A percentile compares a stretch with the other conserved stretches of the same genome.
phyloP scores from a whole-genome alignment of 1,139 yeast genomes.

The Geotrichum histeridarum region DNA sequence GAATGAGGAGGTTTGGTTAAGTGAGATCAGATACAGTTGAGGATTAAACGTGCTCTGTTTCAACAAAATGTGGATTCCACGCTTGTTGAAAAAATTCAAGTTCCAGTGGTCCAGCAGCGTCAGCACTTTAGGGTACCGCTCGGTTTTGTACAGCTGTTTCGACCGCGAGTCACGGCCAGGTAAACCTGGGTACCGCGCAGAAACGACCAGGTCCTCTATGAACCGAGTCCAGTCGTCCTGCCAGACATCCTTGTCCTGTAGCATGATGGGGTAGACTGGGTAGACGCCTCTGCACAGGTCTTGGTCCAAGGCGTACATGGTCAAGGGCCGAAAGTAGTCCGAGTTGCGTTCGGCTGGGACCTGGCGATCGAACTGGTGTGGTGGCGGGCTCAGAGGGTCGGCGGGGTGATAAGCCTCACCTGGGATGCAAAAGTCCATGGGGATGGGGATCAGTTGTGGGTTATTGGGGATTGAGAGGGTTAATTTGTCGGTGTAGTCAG shows the following conservation, averaged over 20 bases:
- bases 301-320: not conserved
- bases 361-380: slow-evolving; percentile 3
- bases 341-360: not conserved
- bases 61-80: slow-evolving; percentile 3
- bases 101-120: slow-evolving; percentile 1
- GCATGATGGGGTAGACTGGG: slow-evolving; percentile 9
- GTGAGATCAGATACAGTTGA: not conserved
- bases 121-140: slow-evolving; percentile 9
- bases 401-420: slow-evolving; percentile 6
- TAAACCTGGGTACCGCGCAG: slow-evolving; percentile 6
- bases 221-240: slow-evolving; percentile 13
- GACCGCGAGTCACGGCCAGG: not conserved
- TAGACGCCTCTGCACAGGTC: slow-evolving; percentile 9
- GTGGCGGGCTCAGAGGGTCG: slow-evolving; percentile 6
- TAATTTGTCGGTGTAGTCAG: too few species aligned
- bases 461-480: not conserved
- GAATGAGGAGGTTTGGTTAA: too few species aligned
- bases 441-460: not conserved
- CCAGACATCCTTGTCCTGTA: not conserved
- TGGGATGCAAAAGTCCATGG: slow-evolving; percentile 10
- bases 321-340: not conserved
- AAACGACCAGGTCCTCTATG: slow-evolving; percentile 8
- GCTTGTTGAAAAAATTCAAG: not conserved
- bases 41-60: not conserved
- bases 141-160: not conserved